Evolutionary conservation across 2,329 filamentous ascomycete species (phyloP).

Genomic region (Chaetothyriales sp.): DNA sequence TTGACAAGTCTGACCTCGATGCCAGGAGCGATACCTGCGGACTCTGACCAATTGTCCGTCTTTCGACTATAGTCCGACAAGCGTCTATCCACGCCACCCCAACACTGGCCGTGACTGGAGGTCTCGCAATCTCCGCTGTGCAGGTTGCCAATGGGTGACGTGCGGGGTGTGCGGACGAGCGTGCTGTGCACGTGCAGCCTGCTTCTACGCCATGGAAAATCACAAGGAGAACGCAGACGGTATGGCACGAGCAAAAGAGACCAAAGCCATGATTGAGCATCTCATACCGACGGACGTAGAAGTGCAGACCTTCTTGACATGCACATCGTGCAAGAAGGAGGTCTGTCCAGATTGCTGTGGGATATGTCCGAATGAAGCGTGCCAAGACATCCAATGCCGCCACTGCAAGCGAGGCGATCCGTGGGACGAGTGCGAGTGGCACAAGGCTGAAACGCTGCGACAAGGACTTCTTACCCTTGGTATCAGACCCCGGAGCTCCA

Average conservation of each 20-base stretch:
- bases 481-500: background rate
- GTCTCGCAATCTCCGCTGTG: conserved; percentile 23
- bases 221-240: conserved; percentile 8
- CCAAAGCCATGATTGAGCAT: conserved; percentile 17
- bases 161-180: conserved; percentile 21
- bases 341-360: conserved; percentile 26
- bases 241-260: conserved; percentile 10
- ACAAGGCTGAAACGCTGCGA: conserved; percentile 14
- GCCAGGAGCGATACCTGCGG: conserved; percentile 14
- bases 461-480: background rate
- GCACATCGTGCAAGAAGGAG: conserved; percentile 22
- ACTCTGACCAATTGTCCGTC: conserved; percentile 8
- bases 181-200: conserved; percentile 23
- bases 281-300: conserved; percentile 20
- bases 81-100: conserved; percentile 16
- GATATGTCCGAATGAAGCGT: conserved; percentile 22
- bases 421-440: conserved; percentile 25
- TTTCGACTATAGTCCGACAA: conserved; percentile 11
- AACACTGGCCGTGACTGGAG: conserved; percentile 19
- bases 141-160: conserved; percentile 16
- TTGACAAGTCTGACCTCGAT: background rate
- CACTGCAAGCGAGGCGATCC: conserved; percentile 23
- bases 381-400: conserved; percentile 24
- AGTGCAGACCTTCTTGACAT: conserved; percentile 23
- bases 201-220: conserved; percentile 9